Evolutionary conservation across 2,329 filamentous ascomycete genomes (phyloP).

Genomic region (Clonostachys rosea): DNA sequence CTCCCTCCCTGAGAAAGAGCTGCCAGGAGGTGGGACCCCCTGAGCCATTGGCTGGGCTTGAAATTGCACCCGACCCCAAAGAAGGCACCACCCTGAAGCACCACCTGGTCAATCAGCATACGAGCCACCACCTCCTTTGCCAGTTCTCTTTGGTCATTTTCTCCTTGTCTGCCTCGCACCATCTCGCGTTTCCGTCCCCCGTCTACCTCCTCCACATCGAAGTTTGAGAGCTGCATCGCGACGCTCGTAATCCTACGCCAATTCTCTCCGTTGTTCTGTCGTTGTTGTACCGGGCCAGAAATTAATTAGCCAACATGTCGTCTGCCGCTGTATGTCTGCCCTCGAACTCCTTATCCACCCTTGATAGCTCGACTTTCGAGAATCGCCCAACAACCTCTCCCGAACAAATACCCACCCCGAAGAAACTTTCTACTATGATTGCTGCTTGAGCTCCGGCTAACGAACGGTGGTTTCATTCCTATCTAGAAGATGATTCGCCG

Average conservation of each 20-base stretch:
- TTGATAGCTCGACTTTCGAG: slow-evolving; percentile 1
- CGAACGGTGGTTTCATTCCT: not conserved
- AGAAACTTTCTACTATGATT: no score
- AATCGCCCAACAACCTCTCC: not conserved
- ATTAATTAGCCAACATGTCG: slow-evolving; percentile 15
- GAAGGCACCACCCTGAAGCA: not conserved
- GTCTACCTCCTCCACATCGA: not conserved
- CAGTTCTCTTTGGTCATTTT: slow-evolving; percentile 4
- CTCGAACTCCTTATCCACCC: not conserved
- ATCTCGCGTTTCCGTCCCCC: not conserved
- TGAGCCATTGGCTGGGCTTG: slow-evolving; percentile 23
- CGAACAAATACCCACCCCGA: no score
- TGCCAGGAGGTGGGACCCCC: slow-evolving; percentile 8
- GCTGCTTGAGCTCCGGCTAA: no score
- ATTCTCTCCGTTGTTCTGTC: no score
- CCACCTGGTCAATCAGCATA: not conserved
- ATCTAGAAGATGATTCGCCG: slow-evolving; percentile 88
- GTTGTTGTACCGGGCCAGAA: no score
- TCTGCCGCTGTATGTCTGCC: slow-evolving; percentile 22
- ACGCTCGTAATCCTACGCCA: no score
- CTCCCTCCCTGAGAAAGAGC: not conserved
- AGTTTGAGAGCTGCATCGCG: no score
- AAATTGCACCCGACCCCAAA: slow-evolving; percentile 19
- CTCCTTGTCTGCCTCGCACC: slow-evolving; percentile 5
- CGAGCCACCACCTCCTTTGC: slow-evolving; percentile 3